A percentile compares a stretch with the other conserved stretches of the same genome.
These are phyloP conservation scores for Lentinus tigrinus DNA, from an alignment of 768 basidiomycete species.

Conservation along the genomic window DNA sequence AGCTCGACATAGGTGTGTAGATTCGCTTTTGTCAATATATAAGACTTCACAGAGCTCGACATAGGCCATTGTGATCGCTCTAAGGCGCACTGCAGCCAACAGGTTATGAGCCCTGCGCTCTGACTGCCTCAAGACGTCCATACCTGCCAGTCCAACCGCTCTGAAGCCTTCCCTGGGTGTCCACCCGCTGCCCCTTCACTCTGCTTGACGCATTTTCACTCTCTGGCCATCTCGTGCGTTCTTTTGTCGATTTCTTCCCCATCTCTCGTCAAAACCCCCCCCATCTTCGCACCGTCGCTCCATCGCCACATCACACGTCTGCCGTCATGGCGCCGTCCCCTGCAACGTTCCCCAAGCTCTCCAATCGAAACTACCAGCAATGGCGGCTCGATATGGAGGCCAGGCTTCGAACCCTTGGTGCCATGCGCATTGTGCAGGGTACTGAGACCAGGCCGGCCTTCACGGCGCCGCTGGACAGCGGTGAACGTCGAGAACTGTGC, in stretches of 20 bases:
- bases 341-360: constrained; percentile 4
- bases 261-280: neutral
- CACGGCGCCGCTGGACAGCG: neutral
- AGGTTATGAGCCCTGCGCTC: constrained; percentile 8
- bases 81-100: constrained; percentile 4
- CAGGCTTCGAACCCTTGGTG: neutral
- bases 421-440: neutral
- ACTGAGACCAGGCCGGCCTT: neutral
- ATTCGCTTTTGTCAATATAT: too few relatives aligned
- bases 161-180: neutral
- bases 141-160: constrained; percentile 2
- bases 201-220: neutral
- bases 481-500: neutral
- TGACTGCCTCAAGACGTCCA: constrained; percentile 6
- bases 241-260: neutral
- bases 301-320: neutral
- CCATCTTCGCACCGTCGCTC: neutral
- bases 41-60: too few relatives aligned
- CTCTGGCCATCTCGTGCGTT: neutral
- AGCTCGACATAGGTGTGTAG: too few relatives aligned
- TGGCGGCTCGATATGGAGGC: neutral
- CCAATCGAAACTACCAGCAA: constrained; percentile 7
- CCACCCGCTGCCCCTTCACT: neutral
- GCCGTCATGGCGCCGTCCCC: neutral
- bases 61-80: too few relatives aligned